A percentile compares a stretch with the other conserved stretches of the same genome.
These are phyloP conservation scores for Tylopilus rubrobrunneus DNA, from an alignment of 768 basidiomycete genomes.

Conservation along the genomic window DNA sequence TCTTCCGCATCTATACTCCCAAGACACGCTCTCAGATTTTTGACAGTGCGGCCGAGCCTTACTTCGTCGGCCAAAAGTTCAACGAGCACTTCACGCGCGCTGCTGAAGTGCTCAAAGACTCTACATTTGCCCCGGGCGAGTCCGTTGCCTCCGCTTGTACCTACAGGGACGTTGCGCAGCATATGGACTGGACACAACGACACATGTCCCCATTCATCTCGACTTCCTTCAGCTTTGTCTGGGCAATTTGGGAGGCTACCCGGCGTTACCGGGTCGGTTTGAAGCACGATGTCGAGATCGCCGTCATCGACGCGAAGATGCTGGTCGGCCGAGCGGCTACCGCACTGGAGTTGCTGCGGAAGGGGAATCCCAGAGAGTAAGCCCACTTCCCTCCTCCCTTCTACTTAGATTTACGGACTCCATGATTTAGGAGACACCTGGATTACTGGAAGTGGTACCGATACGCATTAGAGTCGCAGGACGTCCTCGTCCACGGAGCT, in stretches of 20 bases:
- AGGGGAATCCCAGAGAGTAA: slow-evolving; percentile 53
- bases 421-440: slow-evolving; percentile 43
- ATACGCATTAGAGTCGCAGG: slow-evolving; percentile 71
- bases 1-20: slow-evolving; percentile 80
- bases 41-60: slow-evolving; percentile 50
- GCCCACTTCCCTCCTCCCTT: slow-evolving; percentile 18
- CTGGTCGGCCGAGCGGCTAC: slow-evolving; percentile 58
- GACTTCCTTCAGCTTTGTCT: slow-evolving; percentile 75
- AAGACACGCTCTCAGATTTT: slow-evolving; percentile 52
- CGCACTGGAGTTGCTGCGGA: slow-evolving; percentile 58
- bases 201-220: slow-evolving; percentile 67
- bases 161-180: slow-evolving; percentile 61
- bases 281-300: slow-evolving; percentile 76
- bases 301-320: slow-evolving; percentile 67
- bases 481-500: slow-evolving; percentile 66
- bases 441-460: slow-evolving; percentile 77
- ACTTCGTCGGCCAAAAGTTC: slow-evolving; percentile 68
- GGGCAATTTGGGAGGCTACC: slow-evolving; percentile 81
- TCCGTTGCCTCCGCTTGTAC: slow-evolving; percentile 31
- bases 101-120: slow-evolving; percentile 36
- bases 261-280: slow-evolving; percentile 67
- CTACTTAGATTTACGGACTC: neutral
- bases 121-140: slow-evolving; percentile 31
- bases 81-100: slow-evolving; percentile 38
- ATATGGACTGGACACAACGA: slow-evolving; percentile 79